Percentiles rank a stretch among this genome's conserved stretches.
phyloP scores from a whole-genome alignment of 2,329 filamentous ascomycete species.

The Fusarium equiseti region DNA sequence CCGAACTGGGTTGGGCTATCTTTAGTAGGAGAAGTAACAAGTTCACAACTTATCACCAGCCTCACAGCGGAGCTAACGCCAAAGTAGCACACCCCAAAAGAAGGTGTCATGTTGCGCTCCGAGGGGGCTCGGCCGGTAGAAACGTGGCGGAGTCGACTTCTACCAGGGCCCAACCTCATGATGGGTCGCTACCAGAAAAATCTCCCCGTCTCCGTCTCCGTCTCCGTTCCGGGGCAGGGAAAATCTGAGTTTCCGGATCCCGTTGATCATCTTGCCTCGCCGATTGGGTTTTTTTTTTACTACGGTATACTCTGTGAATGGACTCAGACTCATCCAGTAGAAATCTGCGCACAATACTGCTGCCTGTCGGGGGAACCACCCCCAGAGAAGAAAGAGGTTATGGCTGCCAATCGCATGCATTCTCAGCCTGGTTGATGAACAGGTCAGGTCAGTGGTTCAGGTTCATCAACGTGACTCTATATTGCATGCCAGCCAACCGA shows the following conservation, averaged over 20 bases:
- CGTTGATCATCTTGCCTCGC: neutral
- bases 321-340: slow-evolving; percentile 12
- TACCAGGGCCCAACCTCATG: neutral
- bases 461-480: slow-evolving; percentile 8
- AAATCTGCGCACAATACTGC: slow-evolving; percentile 24
- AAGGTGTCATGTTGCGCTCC: slow-evolving; percentile 31
- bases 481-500: slow-evolving; percentile 11
- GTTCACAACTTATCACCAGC: slow-evolving; percentile 17
- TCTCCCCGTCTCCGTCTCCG: slow-evolving; percentile 27
- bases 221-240: neutral
- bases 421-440: slow-evolving; percentile 2
- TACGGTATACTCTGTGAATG: slow-evolving; percentile 7
- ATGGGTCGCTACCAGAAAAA: neutral
- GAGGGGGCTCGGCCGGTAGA: slow-evolving; percentile 33
- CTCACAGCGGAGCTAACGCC: slow-evolving; percentile 13
- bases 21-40: neutral
- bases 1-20: neutral
- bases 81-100: slow-evolving; percentile 24
- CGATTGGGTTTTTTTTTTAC: slow-evolving; percentile 17
- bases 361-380: slow-evolving; percentile 34
- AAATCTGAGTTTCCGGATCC: slow-evolving; percentile 22
- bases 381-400: slow-evolving; percentile 35
- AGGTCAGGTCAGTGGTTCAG: neutral
- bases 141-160: slow-evolving; percentile 42
- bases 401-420: slow-evolving; percentile 24